Evolutionary conservation across 805 yeast genomes (phyloP).

Genomic region (Nakazawaea holstii): DNA sequence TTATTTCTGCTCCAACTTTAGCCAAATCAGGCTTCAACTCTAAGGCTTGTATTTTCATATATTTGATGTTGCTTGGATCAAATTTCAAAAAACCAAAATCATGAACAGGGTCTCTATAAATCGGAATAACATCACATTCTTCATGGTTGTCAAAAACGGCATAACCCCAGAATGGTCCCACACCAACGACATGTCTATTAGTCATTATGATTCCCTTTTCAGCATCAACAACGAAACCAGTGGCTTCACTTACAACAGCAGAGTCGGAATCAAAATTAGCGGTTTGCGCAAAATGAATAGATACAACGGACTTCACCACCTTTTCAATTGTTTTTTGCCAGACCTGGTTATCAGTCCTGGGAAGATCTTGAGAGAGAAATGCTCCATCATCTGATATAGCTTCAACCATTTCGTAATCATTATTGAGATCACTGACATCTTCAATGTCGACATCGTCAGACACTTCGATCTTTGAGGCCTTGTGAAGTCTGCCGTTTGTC

Average conservation of each 20-base stretch:
- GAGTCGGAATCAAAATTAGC: conserved; percentile 81
- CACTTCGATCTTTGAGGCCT: conserved; percentile 3
- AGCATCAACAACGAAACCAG: conserved; percentile 91
- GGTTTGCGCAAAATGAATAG: conserved; percentile 85
- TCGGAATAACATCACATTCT: conserved; percentile 79
- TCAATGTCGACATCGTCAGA: conserved; percentile 11
- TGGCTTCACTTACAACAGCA: conserved; percentile 82
- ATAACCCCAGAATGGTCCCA: conserved; percentile 90
- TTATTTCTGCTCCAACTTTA: conserved; percentile 85
- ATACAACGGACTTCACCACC: conserved; percentile 82
- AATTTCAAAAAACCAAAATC: conserved; percentile 88
- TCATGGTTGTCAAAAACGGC: conserved; percentile 94
- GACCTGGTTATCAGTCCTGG: conserved; percentile 26
- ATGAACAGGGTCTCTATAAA: conserved; percentile 91
- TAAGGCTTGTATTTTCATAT: conserved; percentile 65
- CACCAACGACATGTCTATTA: conserved; percentile 92
- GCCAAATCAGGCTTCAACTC: conserved; percentile 77
- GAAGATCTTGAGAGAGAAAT: not conserved
- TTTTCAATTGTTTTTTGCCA: conserved; percentile 82
- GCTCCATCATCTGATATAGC: conserved; percentile 1
- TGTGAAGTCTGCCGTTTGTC: not conserved
- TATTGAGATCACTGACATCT: not conserved
- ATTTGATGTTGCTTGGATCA: conserved; percentile 64
- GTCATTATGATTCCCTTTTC: conserved; percentile 79
- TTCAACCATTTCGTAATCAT: conserved; percentile 10